These are phyloP conservation scores for Fallopia convolvulus DNA, from an alignment of 148 eudicot species.

Conservation along the genomic window DNA sequence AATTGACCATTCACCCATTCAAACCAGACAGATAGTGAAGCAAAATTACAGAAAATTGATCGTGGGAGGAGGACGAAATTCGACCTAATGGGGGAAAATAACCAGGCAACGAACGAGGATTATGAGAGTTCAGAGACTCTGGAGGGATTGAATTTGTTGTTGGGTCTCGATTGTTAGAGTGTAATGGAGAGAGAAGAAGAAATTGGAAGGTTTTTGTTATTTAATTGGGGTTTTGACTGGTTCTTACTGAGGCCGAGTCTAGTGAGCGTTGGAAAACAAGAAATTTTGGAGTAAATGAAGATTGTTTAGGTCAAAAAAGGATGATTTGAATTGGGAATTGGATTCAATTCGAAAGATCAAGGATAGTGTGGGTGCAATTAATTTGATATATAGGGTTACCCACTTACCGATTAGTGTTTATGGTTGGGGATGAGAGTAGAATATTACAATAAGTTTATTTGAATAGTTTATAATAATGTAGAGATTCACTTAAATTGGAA, in stretches of 20 bases:
- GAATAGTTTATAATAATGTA: no score
- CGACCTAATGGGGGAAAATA: conserved; percentile 47
- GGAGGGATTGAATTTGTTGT: background rate
- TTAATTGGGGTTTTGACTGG: background rate
- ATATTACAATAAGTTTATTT: no score
- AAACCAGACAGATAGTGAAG: conserved; percentile 5
- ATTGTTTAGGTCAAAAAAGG: background rate
- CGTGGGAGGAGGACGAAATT: conserved; percentile 27
- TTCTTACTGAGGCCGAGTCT: no score
- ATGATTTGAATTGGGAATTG: background rate
- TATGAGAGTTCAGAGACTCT: background rate
- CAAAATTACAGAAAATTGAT: background rate
- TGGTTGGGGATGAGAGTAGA: no score
- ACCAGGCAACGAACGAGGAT: conserved; percentile 18
- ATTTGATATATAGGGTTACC: background rate
- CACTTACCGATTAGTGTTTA: no score
- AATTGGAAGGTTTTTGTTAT: background rate
- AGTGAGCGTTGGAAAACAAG: background rate
- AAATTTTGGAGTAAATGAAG: background rate
- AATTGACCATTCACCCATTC: conserved; percentile 14
- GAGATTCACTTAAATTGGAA: no score
- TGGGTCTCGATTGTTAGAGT: conserved; percentile 1
- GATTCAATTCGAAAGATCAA: background rate
- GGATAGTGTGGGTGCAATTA: background rate
- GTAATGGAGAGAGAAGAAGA: background rate